A percentile compares a stretch with the other conserved stretches of the same genome.
Conservation (phyloP, 2,329 filamentous ascomycete species). For the Fusarium torulosum region DNA sequence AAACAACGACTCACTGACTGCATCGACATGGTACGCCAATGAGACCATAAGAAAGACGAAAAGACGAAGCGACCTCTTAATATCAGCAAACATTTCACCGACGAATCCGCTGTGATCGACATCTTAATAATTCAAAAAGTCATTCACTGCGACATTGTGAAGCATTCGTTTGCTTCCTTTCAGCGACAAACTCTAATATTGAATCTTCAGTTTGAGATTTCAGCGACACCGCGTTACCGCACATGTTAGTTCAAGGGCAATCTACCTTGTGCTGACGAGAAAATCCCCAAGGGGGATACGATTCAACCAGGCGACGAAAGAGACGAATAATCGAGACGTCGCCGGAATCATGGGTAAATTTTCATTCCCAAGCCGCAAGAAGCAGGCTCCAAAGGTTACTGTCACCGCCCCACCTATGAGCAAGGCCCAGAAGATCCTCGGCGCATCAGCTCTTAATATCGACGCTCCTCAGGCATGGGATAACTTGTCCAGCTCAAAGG, state of each 20-base stretch:
- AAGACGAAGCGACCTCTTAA: constrained; percentile 21
- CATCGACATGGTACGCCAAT: constrained; percentile 27
- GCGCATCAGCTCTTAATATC: constrained; percentile 44
- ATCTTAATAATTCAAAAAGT: background rate
- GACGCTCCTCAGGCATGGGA: constrained; percentile 39
- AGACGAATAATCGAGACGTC: constrained; percentile 12
- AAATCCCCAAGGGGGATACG: constrained; percentile 37
- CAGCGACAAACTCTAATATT: constrained; percentile 2
- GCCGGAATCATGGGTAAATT: constrained; percentile 47
- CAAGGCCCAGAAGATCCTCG: constrained; percentile 49
- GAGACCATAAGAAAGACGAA: constrained; percentile 12
- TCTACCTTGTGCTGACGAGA: constrained; percentile 39
- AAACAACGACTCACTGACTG: constrained; percentile 2
- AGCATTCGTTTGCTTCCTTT: constrained; percentile 2
- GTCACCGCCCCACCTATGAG: constrained; percentile 47
- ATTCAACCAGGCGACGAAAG: constrained; percentile 29
- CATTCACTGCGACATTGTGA: constrained; percentile 5
- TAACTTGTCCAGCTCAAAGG: constrained; percentile 42
- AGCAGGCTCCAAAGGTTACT: constrained; percentile 47
- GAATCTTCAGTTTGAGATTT: constrained; percentile 1
- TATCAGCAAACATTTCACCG: constrained; percentile 9
- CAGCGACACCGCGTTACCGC: constrained; percentile 30
- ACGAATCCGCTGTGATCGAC: constrained; percentile 16
- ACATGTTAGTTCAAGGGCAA: constrained; percentile 43
- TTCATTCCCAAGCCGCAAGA: constrained; percentile 48